Evolutionary conservation across 108 stramenopile species (phyloP), one percentile per base, ranked within the genome.

Genomic region (Cyclotella kingstonii): DNA sequence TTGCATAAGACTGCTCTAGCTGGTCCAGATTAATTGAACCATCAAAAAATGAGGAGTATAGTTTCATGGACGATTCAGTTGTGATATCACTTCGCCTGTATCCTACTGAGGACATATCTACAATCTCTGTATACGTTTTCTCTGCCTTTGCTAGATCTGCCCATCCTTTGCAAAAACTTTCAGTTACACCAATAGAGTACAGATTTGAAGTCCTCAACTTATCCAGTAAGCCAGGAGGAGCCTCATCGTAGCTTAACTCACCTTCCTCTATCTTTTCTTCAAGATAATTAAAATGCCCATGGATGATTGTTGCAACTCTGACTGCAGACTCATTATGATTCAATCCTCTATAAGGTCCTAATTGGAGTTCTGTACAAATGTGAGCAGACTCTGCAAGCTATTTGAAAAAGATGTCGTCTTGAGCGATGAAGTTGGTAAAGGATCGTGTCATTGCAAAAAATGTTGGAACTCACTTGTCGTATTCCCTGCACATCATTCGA

Each of bases 401-500:
- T 8, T 17, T 11, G 19, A 28, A 41, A 26, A 34, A 2, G 27
- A 19, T 45, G 44, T 15, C 5, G 17, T 15, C 5, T 39, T 15
- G 54, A 29, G 11, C n/a, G n/a, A n/a, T n/a, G n/a, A n/a, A n/a
- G n/a, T 19, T 23, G 26, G 18, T 45, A 28, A 43, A 43, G 11
- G 11, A 30, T 30, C 30, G 42, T n/a, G 38, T 41, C 11, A 56
- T 22, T 5, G 9, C 11, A 5, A 27, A 27, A 33, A 29, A 42
- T 5, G 28, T 15, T 21, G 1, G 9, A 7, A 53, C 70, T 54
- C 55, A 83, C 82, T 60, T 87, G 81, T 43, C 71, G 67, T 34
- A 95, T 89, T 15, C 85, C 94, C 50, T 60, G 77, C 14, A 92
- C 90, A 54, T 95, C 89, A 53, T 92, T 76, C 0, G 87, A 74